Percentiles rank a stretch among this genome's conserved stretches.
These are phyloP conservation scores for Boechera retrofracta DNA, from an alignment of 345 rosid genomes.

Conservation along the genomic window DNA sequence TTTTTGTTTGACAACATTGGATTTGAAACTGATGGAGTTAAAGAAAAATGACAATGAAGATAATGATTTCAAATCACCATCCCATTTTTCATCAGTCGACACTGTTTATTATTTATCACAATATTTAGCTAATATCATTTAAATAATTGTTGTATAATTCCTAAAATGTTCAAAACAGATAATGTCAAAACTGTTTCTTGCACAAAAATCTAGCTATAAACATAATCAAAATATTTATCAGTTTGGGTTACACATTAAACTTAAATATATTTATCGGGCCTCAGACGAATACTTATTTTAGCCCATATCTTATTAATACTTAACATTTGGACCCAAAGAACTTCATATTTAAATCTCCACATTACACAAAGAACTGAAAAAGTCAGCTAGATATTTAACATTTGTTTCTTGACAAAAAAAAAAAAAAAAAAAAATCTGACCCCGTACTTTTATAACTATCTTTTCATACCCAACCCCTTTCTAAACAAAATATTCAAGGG, in stretches of 20 bases:
- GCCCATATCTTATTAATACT: not conserved
- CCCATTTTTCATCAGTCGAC: too few species aligned
- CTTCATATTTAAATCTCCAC: not conserved
- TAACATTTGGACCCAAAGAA: slow-evolving; percentile 8
- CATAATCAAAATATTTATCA: too few species aligned
- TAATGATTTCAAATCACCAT: too few species aligned
- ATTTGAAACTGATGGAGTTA: too few species aligned
- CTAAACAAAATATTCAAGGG: slow-evolving; percentile 9
- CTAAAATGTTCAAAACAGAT: too few species aligned
- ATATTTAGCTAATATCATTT: too few species aligned
- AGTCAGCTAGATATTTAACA: slow-evolving; percentile 28
- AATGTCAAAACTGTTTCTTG: too few species aligned
- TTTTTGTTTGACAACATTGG: too few species aligned
- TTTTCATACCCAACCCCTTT: slow-evolving; percentile 1
- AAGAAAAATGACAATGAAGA: too few species aligned
- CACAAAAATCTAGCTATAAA: too few species aligned
- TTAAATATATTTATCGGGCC: not conserved
- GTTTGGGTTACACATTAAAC: not conserved
- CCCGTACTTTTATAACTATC: slow-evolving; percentile 28
- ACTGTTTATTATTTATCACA: too few species aligned
- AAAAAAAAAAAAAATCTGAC: slow-evolving; percentile 11
- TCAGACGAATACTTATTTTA: not conserved
- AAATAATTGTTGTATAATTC: too few species aligned
- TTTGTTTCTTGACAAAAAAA: not conserved
- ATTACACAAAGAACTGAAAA: slow-evolving; percentile 13